Percentiles rank a stretch among this genome's conserved stretches.
phyloP scores from a whole-genome alignment of 2,329 filamentous ascomycete species.

The Ilyonectria mors-panacis region DNA sequence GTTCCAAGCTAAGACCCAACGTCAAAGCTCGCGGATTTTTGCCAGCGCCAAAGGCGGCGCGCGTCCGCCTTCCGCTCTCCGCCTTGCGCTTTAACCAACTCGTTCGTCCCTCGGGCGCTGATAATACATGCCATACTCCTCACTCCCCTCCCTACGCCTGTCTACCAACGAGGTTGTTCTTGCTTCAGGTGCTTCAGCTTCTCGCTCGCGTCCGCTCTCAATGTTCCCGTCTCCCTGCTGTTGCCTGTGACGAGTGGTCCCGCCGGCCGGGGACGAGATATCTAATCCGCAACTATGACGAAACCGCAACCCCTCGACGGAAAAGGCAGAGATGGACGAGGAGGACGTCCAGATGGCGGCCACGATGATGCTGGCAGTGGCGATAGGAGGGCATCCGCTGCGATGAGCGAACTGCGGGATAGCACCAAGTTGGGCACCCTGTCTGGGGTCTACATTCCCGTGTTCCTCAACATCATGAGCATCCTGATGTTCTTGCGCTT shows the following conservation, averaged over 20 bases:
- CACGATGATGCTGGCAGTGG: conserved; percentile 30
- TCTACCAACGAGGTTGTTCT: not conserved
- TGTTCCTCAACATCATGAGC: conserved; percentile 89
- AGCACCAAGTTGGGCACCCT: conserved; percentile 80
- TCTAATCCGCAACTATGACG: conserved; percentile 35
- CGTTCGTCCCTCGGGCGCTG: conserved; percentile 15
- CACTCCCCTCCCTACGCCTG: conserved; percentile 9
- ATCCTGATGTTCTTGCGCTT: conserved; percentile 95
- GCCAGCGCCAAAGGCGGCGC: conserved; percentile 32
- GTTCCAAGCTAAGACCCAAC: not conserved
- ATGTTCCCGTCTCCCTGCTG: conserved; percentile 19
- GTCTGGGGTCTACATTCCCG: conserved; percentile 87
- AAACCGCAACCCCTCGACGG: conserved; percentile 39
- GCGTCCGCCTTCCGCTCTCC: conserved; percentile 35
- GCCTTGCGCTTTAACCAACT: conserved; percentile 13
- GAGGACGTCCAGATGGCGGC: conserved; percentile 20
- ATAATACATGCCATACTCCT: conserved; percentile 27
- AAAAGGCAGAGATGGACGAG: conserved; percentile 32
- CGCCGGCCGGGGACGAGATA: conserved; percentile 16
- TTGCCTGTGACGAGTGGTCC: conserved; percentile 37
- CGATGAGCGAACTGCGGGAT: conserved; percentile 54
- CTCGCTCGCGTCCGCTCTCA: conserved; percentile 18
- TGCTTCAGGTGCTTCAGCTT: conserved; percentile 8
- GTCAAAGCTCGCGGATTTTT: conserved; percentile 28
- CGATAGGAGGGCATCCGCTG: conserved; percentile 40